phyloP scores from a whole-genome alignment of 2,329 filamentous ascomycete species.

The Huntiella savannae region DNA sequence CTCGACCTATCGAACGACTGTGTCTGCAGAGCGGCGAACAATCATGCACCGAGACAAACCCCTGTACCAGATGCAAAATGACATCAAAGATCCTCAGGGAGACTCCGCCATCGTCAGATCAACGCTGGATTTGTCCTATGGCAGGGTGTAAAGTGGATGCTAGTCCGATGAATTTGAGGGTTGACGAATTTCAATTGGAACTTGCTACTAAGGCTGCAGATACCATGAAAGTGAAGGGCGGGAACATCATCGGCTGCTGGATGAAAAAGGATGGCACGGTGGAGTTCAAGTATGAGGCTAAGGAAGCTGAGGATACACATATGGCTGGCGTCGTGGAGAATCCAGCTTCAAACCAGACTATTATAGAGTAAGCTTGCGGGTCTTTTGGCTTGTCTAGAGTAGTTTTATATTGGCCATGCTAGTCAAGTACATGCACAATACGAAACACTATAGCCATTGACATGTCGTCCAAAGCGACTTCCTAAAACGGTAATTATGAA shows the following conservation, averaged over 20 bases:
- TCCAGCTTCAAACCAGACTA: no score
- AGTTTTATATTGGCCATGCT: no score
- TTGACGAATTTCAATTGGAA: neutral
- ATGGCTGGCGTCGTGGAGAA: no score
- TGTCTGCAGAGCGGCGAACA: constrained; percentile 15
- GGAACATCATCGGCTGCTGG: no score
- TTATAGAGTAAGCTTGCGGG: no score
- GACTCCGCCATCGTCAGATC: neutral
- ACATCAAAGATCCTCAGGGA: neutral
- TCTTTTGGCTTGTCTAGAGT: no score
- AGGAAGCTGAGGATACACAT: no score
- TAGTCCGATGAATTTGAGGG: neutral
- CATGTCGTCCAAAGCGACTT: no score
- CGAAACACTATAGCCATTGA: no score
- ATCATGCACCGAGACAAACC: neutral
- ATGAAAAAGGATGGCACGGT: no score
- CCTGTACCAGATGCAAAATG: neutral
- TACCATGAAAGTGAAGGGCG: neutral
- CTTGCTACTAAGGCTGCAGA: neutral
- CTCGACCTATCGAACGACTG: constrained; percentile 31
- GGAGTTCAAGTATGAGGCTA: no score
- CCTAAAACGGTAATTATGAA: neutral
- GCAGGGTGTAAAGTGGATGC: constrained; percentile 6
- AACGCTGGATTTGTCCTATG: constrained; percentile 6
- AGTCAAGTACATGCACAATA: no score